phyloP scores from a whole-genome alignment of 163 green algal species.

The Coccomyxa subellipsoidea region DNA sequence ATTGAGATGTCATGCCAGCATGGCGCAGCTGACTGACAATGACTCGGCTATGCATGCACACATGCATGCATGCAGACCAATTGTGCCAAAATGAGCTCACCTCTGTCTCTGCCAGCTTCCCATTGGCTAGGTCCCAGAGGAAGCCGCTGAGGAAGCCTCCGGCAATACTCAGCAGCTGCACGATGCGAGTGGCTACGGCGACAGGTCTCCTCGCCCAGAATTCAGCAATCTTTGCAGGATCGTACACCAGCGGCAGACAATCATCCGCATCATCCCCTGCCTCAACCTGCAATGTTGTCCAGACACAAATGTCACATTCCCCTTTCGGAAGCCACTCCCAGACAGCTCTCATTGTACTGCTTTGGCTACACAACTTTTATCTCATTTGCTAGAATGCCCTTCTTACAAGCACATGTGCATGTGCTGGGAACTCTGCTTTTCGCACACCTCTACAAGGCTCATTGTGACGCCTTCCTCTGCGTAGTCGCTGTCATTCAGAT shows the following conservation, averaged over 20 bases:
- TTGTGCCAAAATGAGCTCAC: neutral
- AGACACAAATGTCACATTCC: neutral
- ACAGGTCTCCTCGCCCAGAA: conserved; percentile 86
- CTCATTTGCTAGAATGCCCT: no score
- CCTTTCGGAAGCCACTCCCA: no score
- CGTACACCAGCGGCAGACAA: conserved; percentile 81
- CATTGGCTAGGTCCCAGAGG: conserved; percentile 10
- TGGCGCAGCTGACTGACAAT: no score
- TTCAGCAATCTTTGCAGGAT: conserved; percentile 75
- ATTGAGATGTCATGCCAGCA: no score
- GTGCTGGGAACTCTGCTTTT: no score
- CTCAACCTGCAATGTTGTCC: neutral
- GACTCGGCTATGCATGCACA: no score
- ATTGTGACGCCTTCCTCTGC: conserved; percentile 67
- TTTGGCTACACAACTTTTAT: no score
- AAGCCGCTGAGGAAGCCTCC: conserved; percentile 11
- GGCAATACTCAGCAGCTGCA: conserved; percentile 73
- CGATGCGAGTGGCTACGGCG: conserved; percentile 73
- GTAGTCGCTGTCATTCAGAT: conserved; percentile 88
- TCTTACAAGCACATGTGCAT: no score
- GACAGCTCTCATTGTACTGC: no score
- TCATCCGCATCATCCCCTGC: conserved; percentile 20
- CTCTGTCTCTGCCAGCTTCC: neutral
- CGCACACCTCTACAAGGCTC: conserved; percentile 72
- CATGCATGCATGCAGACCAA: no score